A percentile compares a stretch with the other conserved stretches of the same genome.
These are phyloP conservation scores for Metschnikowia drakensbergensis DNA, from an alignment of 805 yeast genomes.

Conservation along the genomic window DNA sequence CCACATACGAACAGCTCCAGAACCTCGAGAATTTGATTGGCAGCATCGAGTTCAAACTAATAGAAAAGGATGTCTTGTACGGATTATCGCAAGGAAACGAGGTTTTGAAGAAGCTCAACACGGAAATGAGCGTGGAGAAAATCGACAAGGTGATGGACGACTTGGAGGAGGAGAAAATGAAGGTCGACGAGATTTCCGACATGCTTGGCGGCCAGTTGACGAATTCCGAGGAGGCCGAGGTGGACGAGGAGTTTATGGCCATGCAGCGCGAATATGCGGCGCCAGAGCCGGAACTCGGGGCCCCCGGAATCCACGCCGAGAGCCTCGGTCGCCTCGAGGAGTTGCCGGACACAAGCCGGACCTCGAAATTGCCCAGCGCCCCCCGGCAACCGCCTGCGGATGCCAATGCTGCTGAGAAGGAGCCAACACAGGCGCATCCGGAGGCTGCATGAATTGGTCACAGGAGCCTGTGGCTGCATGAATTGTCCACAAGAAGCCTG, in stretches of 20 bases:
- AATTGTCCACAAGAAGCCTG: too few species aligned
- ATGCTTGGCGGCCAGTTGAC: constrained; percentile 43
- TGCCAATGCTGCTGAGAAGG: constrained; percentile 16
- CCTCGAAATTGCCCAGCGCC: constrained; percentile 12
- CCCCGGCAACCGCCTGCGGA: constrained; percentile 11
- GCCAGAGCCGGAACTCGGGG: neutral
- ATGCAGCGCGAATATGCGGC: constrained; percentile 45
- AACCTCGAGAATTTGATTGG: constrained; percentile 75
- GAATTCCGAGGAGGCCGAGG: constrained; percentile 52
- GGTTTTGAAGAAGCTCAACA: constrained; percentile 70
- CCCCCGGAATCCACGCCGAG: neutral
- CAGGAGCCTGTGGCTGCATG: too few species aligned
- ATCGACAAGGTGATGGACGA: constrained; percentile 85
- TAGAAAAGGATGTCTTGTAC: constrained; percentile 78
- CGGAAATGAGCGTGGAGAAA: constrained; percentile 70
- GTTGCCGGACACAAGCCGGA: constrained; percentile 10
- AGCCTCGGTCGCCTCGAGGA: neutral
- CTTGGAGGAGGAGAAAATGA: constrained; percentile 71
- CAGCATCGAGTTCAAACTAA: constrained; percentile 81
- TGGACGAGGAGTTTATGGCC: constrained; percentile 57
- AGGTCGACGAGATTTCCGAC: constrained; percentile 70
- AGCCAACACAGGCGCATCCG: neutral
- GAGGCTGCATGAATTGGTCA: neutral
- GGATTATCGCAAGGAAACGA: constrained; percentile 80
- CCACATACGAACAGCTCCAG: constrained; percentile 73